Percentiles rank a stretch among this genome's conserved stretches.
Conservation (phyloP, 345 rosid genomes). For the Acer campestre region DNA sequence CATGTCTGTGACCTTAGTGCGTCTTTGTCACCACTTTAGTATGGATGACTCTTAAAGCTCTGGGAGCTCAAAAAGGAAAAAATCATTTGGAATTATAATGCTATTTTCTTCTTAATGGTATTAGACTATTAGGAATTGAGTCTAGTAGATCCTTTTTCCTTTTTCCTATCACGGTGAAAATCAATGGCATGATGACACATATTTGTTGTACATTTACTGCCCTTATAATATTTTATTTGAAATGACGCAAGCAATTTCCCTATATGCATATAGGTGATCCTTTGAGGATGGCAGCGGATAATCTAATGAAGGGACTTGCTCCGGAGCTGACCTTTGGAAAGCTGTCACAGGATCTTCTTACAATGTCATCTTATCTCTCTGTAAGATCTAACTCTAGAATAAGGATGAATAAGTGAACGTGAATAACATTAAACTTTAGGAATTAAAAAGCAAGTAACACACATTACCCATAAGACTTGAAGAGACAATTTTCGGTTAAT, state of each 20-base stretch:
- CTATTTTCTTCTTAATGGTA: not conserved
- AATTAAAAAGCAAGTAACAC: not conserved
- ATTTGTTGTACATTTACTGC: not conserved
- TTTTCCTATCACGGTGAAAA: not conserved
- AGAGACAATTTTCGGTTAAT: not conserved
- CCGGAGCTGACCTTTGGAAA: constrained; percentile 27
- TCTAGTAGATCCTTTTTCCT: too few relatives aligned
- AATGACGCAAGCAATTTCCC: constrained; percentile 6
- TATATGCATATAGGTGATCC: constrained; percentile 35
- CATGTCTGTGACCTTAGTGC: not conserved
- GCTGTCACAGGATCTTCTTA: constrained; percentile 32
- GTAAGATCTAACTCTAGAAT: constrained; percentile 27
- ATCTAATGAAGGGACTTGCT: constrained; percentile 35
- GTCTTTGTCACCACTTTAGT: not conserved
- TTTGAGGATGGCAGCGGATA: constrained; percentile 35
- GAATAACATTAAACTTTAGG: not conserved
- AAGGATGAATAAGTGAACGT: not conserved
- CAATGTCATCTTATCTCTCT: constrained; percentile 36
- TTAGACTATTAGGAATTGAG: not conserved
- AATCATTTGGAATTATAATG: not conserved
- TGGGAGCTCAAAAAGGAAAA: not conserved
- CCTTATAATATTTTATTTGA: not conserved
- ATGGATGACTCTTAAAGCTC: not conserved
- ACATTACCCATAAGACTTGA: not conserved
- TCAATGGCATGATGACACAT: not conserved